These are phyloP conservation scores for Punctularia strigosozonata DNA, from an alignment of 768 basidiomycete genomes.

Conservation along the genomic window DNA sequence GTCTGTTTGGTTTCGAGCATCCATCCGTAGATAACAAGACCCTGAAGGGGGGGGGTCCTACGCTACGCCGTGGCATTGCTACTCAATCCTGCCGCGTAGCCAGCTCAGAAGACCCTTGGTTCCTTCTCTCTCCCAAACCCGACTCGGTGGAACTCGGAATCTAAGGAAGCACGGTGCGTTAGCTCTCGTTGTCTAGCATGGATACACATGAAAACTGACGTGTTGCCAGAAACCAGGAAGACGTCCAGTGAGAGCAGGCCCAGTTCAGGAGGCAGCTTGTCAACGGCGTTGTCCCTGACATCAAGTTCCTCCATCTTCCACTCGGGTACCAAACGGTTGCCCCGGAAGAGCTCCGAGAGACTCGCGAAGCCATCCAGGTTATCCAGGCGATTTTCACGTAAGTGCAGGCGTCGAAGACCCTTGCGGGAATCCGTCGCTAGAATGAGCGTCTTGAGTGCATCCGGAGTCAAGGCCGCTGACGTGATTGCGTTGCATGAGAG, in stretches of 20 bases:
- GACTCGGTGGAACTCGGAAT: constrained; percentile 70
- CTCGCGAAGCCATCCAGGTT: constrained; percentile 51
- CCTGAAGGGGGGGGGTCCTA: too few relatives aligned
- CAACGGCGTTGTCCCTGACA: constrained; percentile 71
- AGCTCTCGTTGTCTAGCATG: neutral
- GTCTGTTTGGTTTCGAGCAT: too few relatives aligned
- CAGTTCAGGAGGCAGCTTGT: constrained; percentile 53
- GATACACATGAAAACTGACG: constrained; percentile 31
- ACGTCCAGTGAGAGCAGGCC: constrained; percentile 72
- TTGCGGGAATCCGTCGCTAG: constrained; percentile 25
- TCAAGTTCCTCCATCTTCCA: constrained; percentile 82
- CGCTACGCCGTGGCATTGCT: too few relatives aligned
- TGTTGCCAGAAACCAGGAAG: constrained; percentile 76
- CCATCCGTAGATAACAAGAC: too few relatives aligned
- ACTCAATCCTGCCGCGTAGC: constrained; percentile 67
- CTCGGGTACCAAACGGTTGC: constrained; percentile 43
- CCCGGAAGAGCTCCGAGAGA: constrained; percentile 54
- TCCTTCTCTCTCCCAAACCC: constrained; percentile 82
- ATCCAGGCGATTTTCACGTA: constrained; percentile 58
- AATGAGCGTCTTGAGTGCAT: constrained; percentile 37
- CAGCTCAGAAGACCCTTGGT: constrained; percentile 73
- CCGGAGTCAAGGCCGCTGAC: constrained; percentile 34
- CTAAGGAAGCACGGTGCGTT: constrained; percentile 21
- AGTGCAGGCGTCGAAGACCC: constrained; percentile 52
- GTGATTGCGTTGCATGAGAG: constrained; percentile 67